Evolutionary conservation across 768 basidiomycete species (phyloP).

Genomic region (Boletellus ananas): DNA sequence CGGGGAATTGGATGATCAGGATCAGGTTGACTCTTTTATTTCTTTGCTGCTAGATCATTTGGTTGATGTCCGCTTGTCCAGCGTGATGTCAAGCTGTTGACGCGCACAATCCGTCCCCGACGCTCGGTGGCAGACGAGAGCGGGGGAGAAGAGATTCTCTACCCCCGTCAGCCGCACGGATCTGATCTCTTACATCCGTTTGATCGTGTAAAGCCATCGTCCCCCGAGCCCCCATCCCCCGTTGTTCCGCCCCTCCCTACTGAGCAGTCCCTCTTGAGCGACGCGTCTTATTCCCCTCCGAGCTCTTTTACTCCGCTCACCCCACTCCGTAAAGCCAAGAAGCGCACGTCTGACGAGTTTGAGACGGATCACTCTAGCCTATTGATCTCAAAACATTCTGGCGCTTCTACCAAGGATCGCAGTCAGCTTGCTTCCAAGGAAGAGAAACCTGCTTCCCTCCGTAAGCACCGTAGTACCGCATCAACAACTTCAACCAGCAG

Average conservation of each 20-base stretch:
- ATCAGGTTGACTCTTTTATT: slow-evolving; percentile 49
- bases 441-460: slow-evolving; percentile 45
- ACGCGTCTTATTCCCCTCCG: slow-evolving; percentile 47
- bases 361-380: slow-evolving; percentile 70
- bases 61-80: slow-evolving; percentile 21
- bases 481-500: slow-evolving; percentile 40
- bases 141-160: slow-evolving; percentile 86
- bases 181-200: slow-evolving; percentile 30
- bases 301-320: slow-evolving; percentile 52
- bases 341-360: slow-evolving; percentile 79
- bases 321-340: slow-evolving; percentile 55
- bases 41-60: background rate
- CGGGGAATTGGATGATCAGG: slow-evolving; percentile 67
- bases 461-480: slow-evolving; percentile 73
- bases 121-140: slow-evolving; percentile 79
- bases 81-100: slow-evolving; percentile 43
- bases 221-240: slow-evolving; percentile 27
- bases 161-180: slow-evolving; percentile 59
- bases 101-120: slow-evolving; percentile 51
- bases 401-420: slow-evolving; percentile 31
- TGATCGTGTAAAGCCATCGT: slow-evolving; percentile 30
- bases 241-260: slow-evolving; percentile 31
- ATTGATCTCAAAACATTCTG: slow-evolving; percentile 50
- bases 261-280: slow-evolving; percentile 29
- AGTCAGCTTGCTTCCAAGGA: slow-evolving; percentile 37